Percentiles rank a stretch among this genome's conserved stretches.
Conservation (phyloP, 2,329 filamentous ascomycete genomes). For the Trematosphaeria pertusa region DNA sequence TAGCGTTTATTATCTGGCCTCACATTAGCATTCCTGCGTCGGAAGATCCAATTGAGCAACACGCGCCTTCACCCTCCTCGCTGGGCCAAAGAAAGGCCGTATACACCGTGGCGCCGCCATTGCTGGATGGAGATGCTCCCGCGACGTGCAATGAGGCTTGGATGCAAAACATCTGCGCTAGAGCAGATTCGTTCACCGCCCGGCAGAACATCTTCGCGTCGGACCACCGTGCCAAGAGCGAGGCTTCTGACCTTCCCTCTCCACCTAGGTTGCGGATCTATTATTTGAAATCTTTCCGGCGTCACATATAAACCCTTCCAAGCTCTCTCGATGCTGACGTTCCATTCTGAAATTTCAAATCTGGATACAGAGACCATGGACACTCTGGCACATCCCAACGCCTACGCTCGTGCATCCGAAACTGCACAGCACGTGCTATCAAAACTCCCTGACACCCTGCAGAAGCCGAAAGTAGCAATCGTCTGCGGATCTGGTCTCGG, state of each 20-base stretch:
- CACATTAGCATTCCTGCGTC: conserved; percentile 21
- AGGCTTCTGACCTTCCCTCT: conserved; percentile 32
- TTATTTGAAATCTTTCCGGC: conserved; percentile 3
- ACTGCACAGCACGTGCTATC: conserved; percentile 59
- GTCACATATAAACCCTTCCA: too few species aligned
- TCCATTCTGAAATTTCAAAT: too few species aligned
- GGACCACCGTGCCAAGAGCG: conserved; percentile 33
- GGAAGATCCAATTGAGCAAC: background rate
- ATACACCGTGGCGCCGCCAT: conserved; percentile 56
- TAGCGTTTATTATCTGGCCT: conserved; percentile 33
- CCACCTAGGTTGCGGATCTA: conserved; percentile 21
- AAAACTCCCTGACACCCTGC: conserved; percentile 58
- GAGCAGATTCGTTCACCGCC: conserved; percentile 26
- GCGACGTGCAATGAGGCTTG: conserved; percentile 5
- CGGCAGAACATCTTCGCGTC: conserved; percentile 35
- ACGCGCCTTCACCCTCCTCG: conserved; percentile 53
- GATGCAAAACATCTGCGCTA: conserved; percentile 33
- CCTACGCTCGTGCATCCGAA: conserved; percentile 56
- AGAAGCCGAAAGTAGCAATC: conserved; percentile 65
- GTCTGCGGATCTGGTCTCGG: conserved; percentile 71
- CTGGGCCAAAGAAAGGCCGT: conserved; percentile 51
- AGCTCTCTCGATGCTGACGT: too few species aligned
- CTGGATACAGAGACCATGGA: conserved; percentile 29
- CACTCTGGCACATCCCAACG: conserved; percentile 35
- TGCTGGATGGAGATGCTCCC: conserved; percentile 27